Evolutionary conservation across 768 basidiomycete genomes (phyloP), one percentile per base, ranked within the genome.

Genomic region (Amanita exitialis): DNA sequence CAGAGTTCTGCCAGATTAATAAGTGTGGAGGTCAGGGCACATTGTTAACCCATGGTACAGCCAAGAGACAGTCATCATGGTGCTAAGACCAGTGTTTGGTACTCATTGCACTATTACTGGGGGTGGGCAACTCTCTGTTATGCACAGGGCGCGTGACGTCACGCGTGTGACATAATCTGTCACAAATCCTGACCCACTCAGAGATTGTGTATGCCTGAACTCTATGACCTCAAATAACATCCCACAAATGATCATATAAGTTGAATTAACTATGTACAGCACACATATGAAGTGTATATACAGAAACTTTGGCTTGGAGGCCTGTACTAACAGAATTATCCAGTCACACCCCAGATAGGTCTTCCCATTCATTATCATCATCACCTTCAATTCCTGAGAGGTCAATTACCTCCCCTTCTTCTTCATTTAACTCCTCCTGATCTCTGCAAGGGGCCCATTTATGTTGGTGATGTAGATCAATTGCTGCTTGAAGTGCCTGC

Each of bases 401-500:
- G n/a, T 44, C 44, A 44, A 9, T 27, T 8, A 28, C 25, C 44
- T 44, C 44, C n/a, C n/a, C 44, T 28, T 44, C 44, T 3, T 44
- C 44, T 3, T 44, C 12, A 4, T 9, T 6, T 30, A 21, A 5
- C n/a, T 53, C 53, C 38, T 53, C 47, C 8, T 23, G 8, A 4
- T 30, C 32, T 18, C 8, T 27, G 38, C 23, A 32, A 23, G 44
- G 25, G 1, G 3, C 39, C 49, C 42, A 54, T 18, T 51, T 34
- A 7, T 44, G 16, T 36, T 18, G 38, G 9, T 44, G 25, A 45
- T 46, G 34, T 30, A 51, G n/a, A 45, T 37, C 49, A 39, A 54
- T 37, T 35, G 54, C 54, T 44, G 21, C 20, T 20, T 37, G 20
- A n/a, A 54, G 50, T 44, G 49, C 54, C 13, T 34, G 23, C 44